These are phyloP conservation scores for Copromyces sp. DNA, from an alignment of 495 filamentous ascomycete genomes.

Conservation along the genomic window DNA sequence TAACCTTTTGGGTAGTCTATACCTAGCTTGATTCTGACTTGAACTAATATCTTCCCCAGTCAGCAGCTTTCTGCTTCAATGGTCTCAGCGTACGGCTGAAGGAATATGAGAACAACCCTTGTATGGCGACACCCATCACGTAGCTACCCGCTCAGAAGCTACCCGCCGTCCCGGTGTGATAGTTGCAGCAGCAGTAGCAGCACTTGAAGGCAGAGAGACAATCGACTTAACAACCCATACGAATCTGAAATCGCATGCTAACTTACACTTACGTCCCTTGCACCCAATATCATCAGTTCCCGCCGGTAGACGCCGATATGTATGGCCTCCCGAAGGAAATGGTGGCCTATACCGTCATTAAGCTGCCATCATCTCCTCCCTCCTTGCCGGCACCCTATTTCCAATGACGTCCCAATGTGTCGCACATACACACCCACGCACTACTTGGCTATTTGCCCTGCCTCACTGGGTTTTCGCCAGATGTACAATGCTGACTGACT, in stretches of 20 bases:
- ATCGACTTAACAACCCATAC: not conserved
- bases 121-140: not conserved
- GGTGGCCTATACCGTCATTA: not conserved
- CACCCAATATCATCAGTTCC: not conserved
- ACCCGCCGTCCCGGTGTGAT: not conserved
- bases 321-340: not conserved
- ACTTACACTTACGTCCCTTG: not conserved
- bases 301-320: not conserved
- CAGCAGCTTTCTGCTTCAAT: not conserved
- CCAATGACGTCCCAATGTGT: not conserved
- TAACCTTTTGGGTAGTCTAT: not conserved
- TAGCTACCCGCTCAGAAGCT: not conserved
- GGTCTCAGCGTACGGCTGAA: not conserved
- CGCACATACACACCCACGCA: not conserved
- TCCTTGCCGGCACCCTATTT: not conserved
- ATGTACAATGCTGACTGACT: not conserved
- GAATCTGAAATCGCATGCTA: not conserved
- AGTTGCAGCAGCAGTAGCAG: not conserved
- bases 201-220: not conserved
- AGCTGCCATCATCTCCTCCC: not conserved
- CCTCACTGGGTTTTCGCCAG: not conserved
- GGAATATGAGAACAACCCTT: not conserved
- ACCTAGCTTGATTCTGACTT: not conserved
- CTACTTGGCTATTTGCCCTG: not conserved
- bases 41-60: not conserved